phyloP scores from a whole-genome alignment of 2,329 filamentous ascomycete genomes.

The Botryotinia globosa region DNA sequence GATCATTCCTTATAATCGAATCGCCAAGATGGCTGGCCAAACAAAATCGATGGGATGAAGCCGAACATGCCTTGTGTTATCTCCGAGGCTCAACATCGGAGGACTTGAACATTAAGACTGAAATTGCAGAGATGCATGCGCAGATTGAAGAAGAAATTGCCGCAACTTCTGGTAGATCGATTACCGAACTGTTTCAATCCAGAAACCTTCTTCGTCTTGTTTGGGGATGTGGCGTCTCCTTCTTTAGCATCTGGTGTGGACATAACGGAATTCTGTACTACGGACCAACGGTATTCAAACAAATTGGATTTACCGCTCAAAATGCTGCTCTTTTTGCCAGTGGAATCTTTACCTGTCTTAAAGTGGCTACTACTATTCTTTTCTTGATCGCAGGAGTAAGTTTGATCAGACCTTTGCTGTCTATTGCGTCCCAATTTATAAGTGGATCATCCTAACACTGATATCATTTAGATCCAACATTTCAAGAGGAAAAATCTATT shows the following conservation, averaged over 20 bases:
- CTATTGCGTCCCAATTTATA: background rate
- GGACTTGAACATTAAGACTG: conserved; percentile 39
- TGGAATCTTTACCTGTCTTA: conserved; percentile 25
- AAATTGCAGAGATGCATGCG: conserved; percentile 43
- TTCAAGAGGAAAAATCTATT: conserved; percentile 4
- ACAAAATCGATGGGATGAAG: conserved; percentile 61
- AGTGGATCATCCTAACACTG: background rate
- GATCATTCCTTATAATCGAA: conserved; percentile 43
- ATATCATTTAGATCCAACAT: conserved; percentile 9
- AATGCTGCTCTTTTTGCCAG: conserved; percentile 24
- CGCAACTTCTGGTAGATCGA: conserved; percentile 45
- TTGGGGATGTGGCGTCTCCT: conserved; percentile 17
- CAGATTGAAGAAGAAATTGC: conserved; percentile 49
- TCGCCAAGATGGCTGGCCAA: conserved; percentile 63
- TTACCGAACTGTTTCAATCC: conserved; percentile 47
- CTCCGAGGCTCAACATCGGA: conserved; percentile 45
- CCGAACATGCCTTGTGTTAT: conserved; percentile 50
- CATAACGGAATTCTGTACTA: conserved; percentile 17
- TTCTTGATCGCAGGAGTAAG: conserved; percentile 19
- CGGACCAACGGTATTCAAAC: conserved; percentile 20
- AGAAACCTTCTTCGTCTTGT: conserved; percentile 13
- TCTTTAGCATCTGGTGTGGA: conserved; percentile 16
- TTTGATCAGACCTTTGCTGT: background rate
- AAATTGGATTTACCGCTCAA: conserved; percentile 24
- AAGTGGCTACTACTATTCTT: conserved; percentile 18